Percentiles rank a stretch among this genome's conserved stretches.
phyloP scores from a whole-genome alignment of 495 filamentous ascomycete species.

The Aspergillus egyptiacus region DNA sequence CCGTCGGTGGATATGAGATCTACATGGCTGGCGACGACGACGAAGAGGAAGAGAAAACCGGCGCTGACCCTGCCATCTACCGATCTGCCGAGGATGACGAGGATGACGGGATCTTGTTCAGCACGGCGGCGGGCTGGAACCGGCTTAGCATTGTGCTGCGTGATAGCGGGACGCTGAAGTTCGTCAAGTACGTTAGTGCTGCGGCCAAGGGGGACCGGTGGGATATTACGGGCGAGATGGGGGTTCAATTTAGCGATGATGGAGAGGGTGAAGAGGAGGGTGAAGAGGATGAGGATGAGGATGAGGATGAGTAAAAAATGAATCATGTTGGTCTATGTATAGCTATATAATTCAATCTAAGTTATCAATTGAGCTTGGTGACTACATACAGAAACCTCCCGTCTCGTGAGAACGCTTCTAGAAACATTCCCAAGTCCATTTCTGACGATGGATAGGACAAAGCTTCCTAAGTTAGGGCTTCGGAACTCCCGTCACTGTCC shows the following conservation, averaged over 20 bases:
- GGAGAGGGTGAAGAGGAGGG: conserved; percentile 38
- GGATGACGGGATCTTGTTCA: conserved; percentile 88
- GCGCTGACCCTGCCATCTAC: conserved; percentile 62
- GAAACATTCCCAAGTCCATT: no score
- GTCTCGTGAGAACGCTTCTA: no score
- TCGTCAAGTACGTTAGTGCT: conserved; percentile 91
- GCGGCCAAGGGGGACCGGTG: conserved; percentile 83
- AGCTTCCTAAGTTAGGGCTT: no score
- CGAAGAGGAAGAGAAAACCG: conserved; percentile 14
- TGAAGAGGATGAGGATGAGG: conserved; percentile 21
- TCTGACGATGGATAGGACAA: no score
- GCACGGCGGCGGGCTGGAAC: conserved; percentile 84
- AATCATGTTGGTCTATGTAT: conserved; percentile 14
- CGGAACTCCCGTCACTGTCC: no score
- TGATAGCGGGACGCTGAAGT: conserved; percentile 78
- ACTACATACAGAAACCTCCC: background rate
- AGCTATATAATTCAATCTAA: background rate
- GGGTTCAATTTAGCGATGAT: conserved; percentile 39
- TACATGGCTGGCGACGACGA: conserved; percentile 89
- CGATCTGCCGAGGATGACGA: conserved; percentile 64
- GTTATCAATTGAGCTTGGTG: no score
- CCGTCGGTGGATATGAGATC: conserved; percentile 78
- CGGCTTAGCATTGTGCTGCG: conserved; percentile 81
- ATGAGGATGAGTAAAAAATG: conserved; percentile 19
- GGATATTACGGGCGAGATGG: conserved; percentile 71